Percentiles rank a stretch among this genome's conserved stretches.
Evolutionary conservation across 2,329 filamentous ascomycete species (phyloP).

Genomic region (Epicoccum nigrum): DNA sequence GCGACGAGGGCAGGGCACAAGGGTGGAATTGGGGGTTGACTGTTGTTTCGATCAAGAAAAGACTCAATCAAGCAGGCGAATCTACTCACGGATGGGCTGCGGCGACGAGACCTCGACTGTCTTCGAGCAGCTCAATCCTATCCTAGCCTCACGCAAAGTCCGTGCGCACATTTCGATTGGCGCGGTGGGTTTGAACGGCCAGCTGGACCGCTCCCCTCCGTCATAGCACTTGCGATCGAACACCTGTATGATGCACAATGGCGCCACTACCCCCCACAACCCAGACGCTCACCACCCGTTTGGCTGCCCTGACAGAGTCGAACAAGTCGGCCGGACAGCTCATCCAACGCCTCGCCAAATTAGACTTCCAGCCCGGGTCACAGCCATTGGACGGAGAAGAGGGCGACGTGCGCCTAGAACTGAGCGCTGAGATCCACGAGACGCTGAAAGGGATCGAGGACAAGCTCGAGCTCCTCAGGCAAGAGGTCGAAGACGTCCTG

Average conservation of each 20-base stretch:
- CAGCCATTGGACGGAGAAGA: constrained; percentile 65
- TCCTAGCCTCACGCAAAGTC: constrained; percentile 21
- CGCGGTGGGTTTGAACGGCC: constrained; percentile 21
- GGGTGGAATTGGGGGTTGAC: background rate
- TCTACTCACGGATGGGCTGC: background rate
- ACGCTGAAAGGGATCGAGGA: constrained; percentile 79
- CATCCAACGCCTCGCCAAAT: constrained; percentile 62
- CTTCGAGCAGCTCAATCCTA: background rate
- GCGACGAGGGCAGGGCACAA: background rate
- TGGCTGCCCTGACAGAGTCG: constrained; percentile 60
- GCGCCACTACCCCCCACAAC: constrained; percentile 44
- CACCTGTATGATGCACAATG: constrained; percentile 40
- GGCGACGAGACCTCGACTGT: background rate
- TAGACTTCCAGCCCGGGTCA: constrained; percentile 67
- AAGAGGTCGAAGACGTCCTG: constrained; percentile 76
- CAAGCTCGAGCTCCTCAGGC: constrained; percentile 78
- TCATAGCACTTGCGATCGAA: constrained; percentile 38
- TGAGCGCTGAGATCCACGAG: constrained; percentile 80
- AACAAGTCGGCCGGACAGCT: constrained; percentile 61
- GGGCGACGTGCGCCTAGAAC: constrained; percentile 71
- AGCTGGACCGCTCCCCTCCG: constrained; percentile 29
- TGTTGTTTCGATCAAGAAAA: background rate
- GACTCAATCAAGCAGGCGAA: background rate
- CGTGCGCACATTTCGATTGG: constrained; percentile 26
- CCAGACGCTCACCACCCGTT: constrained; percentile 53